Conservation (phyloP, 2,329 filamentous ascomycete species). For the Exophiala spinifera region DNA sequence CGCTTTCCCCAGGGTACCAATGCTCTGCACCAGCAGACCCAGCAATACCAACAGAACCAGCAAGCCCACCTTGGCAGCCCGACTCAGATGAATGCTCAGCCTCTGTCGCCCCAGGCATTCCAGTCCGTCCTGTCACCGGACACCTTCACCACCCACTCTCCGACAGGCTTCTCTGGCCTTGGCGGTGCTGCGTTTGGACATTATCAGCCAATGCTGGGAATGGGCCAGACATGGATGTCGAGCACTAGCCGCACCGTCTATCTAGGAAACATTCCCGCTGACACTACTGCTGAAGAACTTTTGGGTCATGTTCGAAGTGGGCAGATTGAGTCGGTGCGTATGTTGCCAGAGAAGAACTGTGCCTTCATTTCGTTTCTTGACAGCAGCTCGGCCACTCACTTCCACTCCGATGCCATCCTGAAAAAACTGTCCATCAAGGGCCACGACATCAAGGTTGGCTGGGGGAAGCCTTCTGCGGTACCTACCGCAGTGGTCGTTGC, state of each 20-base stretch:
- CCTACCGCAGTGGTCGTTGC: constrained; percentile 96
- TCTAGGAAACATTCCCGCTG: constrained; percentile 95
- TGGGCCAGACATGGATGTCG: constrained; percentile 56
- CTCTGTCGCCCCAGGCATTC: constrained; percentile 77
- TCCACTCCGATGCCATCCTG: constrained; percentile 98
- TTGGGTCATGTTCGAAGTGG: constrained; percentile 93
- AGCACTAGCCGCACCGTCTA: constrained; percentile 96
- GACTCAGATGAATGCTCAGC: constrained; percentile 63
- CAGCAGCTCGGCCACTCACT: constrained; percentile 94
- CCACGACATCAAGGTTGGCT: constrained; percentile 98
- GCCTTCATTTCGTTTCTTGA: constrained; percentile 99
- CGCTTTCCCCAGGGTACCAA: constrained; percentile 65
- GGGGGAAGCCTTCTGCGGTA: constrained; percentile 97
- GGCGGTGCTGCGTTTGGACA: constrained; percentile 57
- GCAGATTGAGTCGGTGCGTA: constrained; percentile 96
- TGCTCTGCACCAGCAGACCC: constrained; percentile 53
- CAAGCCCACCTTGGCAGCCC: constrained; percentile 64
- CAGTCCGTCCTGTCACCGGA: constrained; percentile 83
- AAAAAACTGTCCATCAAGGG: constrained; percentile 99
- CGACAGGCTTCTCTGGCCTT: constrained; percentile 69
- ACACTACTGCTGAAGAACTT: constrained; percentile 95
- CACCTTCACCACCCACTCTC: constrained; percentile 81
- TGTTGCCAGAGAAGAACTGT: constrained; percentile 98
- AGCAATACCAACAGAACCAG: constrained; percentile 54
- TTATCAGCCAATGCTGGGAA: constrained; percentile 73